Evolutionary conservation across 148 eudicot genomes (phyloP).

Genomic region (Silene conica): DNA sequence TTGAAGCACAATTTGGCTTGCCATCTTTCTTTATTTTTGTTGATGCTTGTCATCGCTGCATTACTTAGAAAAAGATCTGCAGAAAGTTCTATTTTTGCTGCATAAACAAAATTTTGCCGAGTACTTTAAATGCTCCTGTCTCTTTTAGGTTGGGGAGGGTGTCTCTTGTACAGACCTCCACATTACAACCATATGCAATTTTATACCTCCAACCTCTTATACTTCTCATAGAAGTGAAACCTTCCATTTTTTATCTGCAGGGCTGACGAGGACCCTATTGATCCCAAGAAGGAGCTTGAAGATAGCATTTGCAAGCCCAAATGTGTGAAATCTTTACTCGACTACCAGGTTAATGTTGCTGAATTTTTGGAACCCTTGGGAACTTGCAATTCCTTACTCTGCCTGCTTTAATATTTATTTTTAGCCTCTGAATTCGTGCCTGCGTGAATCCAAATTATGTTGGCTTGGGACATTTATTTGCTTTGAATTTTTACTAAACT

Average conservation of each 20-base stretch:
- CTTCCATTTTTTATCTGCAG: slow-evolving; percentile 13
- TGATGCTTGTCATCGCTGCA: too few relatives aligned
- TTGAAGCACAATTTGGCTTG: background rate
- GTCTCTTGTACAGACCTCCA: background rate
- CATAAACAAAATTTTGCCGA: background rate
- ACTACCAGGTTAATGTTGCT: slow-evolving; percentile 32
- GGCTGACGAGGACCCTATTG: slow-evolving; percentile 45
- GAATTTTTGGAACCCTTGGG: background rate
- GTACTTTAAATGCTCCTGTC: background rate
- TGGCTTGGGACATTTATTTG: background rate
- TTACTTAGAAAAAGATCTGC: too few relatives aligned
- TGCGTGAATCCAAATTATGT: background rate
- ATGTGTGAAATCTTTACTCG: slow-evolving; percentile 36
- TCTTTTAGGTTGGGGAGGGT: background rate
- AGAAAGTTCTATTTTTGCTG: too few relatives aligned
- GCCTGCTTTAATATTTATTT: background rate
- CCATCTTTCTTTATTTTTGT: background rate
- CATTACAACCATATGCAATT: background rate
- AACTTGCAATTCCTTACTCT: background rate
- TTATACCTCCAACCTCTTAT: background rate
- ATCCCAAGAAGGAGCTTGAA: slow-evolving; percentile 38
- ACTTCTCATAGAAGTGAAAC: background rate
- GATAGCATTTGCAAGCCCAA: slow-evolving; percentile 41
- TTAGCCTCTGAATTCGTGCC: background rate
- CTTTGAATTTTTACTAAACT: background rate